Base-by-base conservation (phyloP, 805 yeast genomes). In the Lipomyces sp. region DNA sequence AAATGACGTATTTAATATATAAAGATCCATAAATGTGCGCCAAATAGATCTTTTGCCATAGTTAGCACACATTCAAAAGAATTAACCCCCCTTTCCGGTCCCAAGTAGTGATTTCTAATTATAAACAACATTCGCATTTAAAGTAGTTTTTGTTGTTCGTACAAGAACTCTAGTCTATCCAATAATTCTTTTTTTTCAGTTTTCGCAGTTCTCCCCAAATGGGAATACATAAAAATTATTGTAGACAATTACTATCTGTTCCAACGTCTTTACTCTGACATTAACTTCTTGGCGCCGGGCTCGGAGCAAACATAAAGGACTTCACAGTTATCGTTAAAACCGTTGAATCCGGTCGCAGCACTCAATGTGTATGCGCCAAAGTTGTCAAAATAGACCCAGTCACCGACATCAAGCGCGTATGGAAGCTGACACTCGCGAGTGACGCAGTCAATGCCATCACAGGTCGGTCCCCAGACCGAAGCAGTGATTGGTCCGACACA, bases 401-500 rank as follows among this genome's bases (percentile, higher is more conserved):
- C 98, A 7, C 98, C 98, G 54, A 90, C 88, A 29, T 82, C 80
- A 55, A 92, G 86, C 51, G 86, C 86, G 63, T 84, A 81, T 24
- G 87, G 81, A 73, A 94, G 81, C 45, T 72, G 73, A 66, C 86
- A 80, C 48, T 80, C 81, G 57, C 81, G 77, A 24, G 89, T 77
- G 65, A 94, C 86, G 77, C 96, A 89, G 77, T 94, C 99, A 69
- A 94, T 82, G 2, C 98, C 98, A 79, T 94, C 99, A 80, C 99
- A 94, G 24, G 98, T 94, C 56, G 98, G 99, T 4, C 99, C 99
- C 99, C 99, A 94, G 67, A 95, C 83, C 2, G 97, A 90, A 62
- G 73, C 69, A 2, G 60, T 77, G 75, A 72, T 66, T 10, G 71
- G 67, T 1, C 71, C 71, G 35, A 53, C 18, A 60, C 70, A 63